Base-by-base conservation (phyloP, 306 rosid genomes). In the Quercus cerris region DNA sequence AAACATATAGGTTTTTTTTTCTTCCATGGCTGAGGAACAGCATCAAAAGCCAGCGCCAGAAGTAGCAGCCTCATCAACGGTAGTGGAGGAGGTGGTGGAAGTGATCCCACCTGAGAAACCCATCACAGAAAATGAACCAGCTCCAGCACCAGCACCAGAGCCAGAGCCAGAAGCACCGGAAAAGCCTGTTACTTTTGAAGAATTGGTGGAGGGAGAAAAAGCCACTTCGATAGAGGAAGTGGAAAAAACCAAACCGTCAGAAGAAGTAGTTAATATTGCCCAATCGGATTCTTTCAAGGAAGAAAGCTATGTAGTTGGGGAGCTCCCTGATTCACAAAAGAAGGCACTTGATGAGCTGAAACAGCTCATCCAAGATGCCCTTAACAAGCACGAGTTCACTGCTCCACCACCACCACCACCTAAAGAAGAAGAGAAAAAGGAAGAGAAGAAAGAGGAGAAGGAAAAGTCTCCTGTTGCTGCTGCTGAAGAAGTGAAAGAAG, bases 261-360 rank as follows among this genome's bases (percentile, higher is more conserved):
- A 59, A 2, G 88, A 71, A 19, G 88, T 76, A 18, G 74, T 68
- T 33, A 84, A 85, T 67, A 85, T 84, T 17, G 55, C 91, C 1
- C 91, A 91, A 75, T 95, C 98, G 10, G 96, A 90, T 67, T 95
- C 99, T 17, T 95, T 95, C 86, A 95, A 95, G 89, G 99, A 95
- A 54, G 99, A 95, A 75, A 91, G 74, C 83, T 87, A 93, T 84
- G 97, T 91, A 0, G 99, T 86, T 0, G 75, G 70, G 4, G 99
- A 95, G 17, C 94, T 95, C 22, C 99, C 99, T 3, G 98, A 95
- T 2, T 49, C 84, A 0, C 96, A 95, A 54, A 93, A 87, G 88
- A 95, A 95, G 78, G 97, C 97, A 2, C 91, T 94, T 3, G 90
- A 89, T 12, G 99, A 94, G 20, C 81, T 94, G 64, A 94, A 91